Evolutionary conservation across 805 yeast genomes (phyloP).

Genomic region (Cyberlindnera bimundalis): DNA sequence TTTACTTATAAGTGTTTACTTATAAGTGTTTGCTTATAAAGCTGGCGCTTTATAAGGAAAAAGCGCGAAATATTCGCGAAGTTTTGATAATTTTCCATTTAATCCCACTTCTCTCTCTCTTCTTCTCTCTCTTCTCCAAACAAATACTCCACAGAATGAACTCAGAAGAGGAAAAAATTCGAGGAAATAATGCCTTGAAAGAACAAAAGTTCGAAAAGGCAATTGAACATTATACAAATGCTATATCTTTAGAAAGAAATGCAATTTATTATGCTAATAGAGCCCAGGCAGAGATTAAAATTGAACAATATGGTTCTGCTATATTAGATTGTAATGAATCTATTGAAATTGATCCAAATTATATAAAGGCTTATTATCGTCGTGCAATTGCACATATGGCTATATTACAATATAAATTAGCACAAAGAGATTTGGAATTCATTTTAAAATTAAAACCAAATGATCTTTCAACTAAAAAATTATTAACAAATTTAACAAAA

Average conservation of each 20-base stretch:
- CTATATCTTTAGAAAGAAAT: constrained; percentile 63
- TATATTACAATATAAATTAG: constrained; percentile 68
- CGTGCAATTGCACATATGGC: constrained; percentile 82
- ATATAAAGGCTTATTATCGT: constrained; percentile 81
- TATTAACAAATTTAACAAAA: constrained; percentile 59
- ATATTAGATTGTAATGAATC: constrained; percentile 75
- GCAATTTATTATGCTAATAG: constrained; percentile 77
- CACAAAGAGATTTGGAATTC: constrained; percentile 62
- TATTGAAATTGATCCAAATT: constrained; percentile 58
- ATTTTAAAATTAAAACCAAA: constrained; percentile 62
- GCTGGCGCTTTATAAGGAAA: too few relatives aligned
- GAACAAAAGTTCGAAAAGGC: constrained; percentile 63
- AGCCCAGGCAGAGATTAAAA: constrained; percentile 83
- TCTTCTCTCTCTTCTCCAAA: background rate
- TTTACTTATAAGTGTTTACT: too few relatives aligned
- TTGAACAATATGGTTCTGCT: constrained; percentile 85
- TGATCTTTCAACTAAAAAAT: constrained; percentile 63
- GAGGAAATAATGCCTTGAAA: constrained; percentile 74
- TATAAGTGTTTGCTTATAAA: too few relatives aligned
- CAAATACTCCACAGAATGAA: background rate
- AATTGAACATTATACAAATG: constrained; percentile 65
- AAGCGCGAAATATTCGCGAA: too few relatives aligned
- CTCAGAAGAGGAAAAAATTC: constrained; percentile 54
- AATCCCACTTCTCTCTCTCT: background rate
- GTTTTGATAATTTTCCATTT: too few relatives aligned